A percentile compares a stretch with the other conserved stretches of the same genome.
Evolutionary conservation across 1,284 basidiomycete species (phyloP).

Genomic region (Apiotrichum gamsii): DNA sequence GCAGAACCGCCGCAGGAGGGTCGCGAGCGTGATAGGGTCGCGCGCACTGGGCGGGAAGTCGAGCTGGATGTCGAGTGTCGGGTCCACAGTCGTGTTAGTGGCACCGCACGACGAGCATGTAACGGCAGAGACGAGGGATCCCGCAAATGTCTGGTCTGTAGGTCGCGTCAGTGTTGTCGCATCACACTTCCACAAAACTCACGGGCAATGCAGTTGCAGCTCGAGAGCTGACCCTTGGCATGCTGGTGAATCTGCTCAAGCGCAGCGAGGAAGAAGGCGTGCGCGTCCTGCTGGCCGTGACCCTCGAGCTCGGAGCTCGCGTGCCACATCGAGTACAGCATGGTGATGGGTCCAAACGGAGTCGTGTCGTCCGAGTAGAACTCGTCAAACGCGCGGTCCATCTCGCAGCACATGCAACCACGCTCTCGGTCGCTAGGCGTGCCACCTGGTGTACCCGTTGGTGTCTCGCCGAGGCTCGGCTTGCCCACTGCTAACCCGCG

Average conservation of each 20-base stretch:
- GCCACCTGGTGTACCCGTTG: not conserved
- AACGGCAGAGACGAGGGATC: conserved; percentile 80
- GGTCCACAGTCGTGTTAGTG: conserved; percentile 73
- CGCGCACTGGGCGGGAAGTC: conserved; percentile 53
- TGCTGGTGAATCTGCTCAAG: conserved; percentile 79
- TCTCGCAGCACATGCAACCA: conserved; percentile 85
- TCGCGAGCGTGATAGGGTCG: conserved; percentile 23
- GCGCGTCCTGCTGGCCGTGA: conserved; percentile 71
- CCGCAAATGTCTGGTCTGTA: conserved; percentile 73
- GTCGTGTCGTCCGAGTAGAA: conserved; percentile 63
- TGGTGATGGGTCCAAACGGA: conserved; percentile 74
- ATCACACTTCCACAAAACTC: conserved; percentile 15
- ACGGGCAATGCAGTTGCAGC: conserved; percentile 82
- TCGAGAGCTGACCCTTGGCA: conserved; percentile 54
- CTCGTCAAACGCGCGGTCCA: conserved; percentile 88
- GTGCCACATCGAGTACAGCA: conserved; percentile 82
- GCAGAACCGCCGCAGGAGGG: conserved; percentile 36
- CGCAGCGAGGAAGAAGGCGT: conserved; percentile 65
- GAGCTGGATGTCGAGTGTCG: conserved; percentile 84
- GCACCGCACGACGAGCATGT: conserved; percentile 70
- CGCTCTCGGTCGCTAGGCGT: conserved; percentile 48
- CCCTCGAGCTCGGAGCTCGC: conserved; percentile 75
- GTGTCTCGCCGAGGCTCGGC: conserved; percentile 19
- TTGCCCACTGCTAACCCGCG: conserved; percentile 30
- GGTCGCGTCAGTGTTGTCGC: not conserved